Conservation (phyloP, 1,139 yeast species). For the Yamadazyma membranifaciens region DNA sequence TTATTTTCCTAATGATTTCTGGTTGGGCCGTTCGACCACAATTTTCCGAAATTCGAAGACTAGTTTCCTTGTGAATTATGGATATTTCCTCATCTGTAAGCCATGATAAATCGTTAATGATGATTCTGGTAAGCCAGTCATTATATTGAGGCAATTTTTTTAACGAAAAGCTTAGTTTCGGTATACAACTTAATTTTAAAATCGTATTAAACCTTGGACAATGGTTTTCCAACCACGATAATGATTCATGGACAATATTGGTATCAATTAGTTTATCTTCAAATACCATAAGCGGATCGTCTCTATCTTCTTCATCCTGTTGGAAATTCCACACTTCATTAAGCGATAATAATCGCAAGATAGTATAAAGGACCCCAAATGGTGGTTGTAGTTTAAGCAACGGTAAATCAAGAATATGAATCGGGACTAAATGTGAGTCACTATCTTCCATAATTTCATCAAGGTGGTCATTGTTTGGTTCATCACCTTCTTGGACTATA, state of each 20-base stretch:
- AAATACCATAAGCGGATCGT: constrained; percentile 10
- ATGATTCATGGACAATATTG: constrained; percentile 21
- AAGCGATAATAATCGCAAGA: constrained; percentile 53
- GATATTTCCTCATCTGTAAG: constrained; percentile 37
- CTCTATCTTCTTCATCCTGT: constrained; percentile 8
- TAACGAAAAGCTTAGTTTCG: constrained; percentile 26
- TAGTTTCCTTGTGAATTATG: constrained; percentile 51
- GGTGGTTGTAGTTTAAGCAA: constrained; percentile 48
- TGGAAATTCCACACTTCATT: constrained; percentile 58
- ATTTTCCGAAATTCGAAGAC: constrained; percentile 70
- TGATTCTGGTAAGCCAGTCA: constrained; percentile 64
- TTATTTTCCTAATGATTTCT: constrained; percentile 52
- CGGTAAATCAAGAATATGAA: constrained; percentile 73
- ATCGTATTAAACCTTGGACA: constrained; percentile 34
- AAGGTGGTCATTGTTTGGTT: too few relatives aligned
- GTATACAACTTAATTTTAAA: constrained; percentile 24
- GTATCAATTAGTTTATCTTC: constrained; percentile 19
- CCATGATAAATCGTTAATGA: constrained; percentile 60
- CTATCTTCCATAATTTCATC: background rate
- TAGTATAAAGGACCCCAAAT: constrained; percentile 37
- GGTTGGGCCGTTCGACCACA: constrained; percentile 91
- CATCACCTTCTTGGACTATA: too few relatives aligned
- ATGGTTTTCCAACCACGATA: constrained; percentile 39
- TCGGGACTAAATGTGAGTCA: constrained; percentile 25
- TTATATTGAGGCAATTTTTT: constrained; percentile 30